Base-by-base conservation (phyloP, 768 basidiomycete species). In the Auricularia cornea region DNA sequence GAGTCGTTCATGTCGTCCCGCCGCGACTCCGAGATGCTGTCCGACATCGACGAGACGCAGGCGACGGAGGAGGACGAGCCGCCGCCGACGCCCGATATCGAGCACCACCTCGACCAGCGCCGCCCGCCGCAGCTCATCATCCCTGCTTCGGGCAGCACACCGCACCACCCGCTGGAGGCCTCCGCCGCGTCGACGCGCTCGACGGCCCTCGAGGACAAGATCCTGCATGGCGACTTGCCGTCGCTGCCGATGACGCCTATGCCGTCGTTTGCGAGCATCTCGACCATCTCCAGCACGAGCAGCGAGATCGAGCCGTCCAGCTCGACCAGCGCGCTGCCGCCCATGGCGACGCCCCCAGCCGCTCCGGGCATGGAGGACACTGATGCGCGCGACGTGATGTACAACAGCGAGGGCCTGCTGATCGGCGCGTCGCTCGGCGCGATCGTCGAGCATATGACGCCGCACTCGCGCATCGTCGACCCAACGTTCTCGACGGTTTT, bases 401-500 rank as follows among this genome's bases (percentile, higher is more conserved):
- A 93, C 79, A 97, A 95, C 72, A 81, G 82, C 54, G 94, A 98
- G 14, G 95, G 94, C 2, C 84, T 86, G 66, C 85, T 98, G 23
- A 89, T 94, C 11, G 95, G 94, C 28, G 97, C 94, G 2, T 94
- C 93, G 3, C 79, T 99, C 65, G 81, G 82, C 20, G 94, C 88
- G 1, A 79, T 99, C 51, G 89, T 98, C n/a, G 94, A 96, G 77
- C 94, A 93, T 77, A 90, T 98, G 88, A 96, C 96, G 23, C 94
- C 95, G 3, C 92, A 97, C 71, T 93, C 94, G 70, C 87, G 86
- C 63, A 83, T 94, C 52, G 92, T 94, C 62, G 95, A 98, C 70
- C 80, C 90, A 20, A 84, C 87, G 0, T 95, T 98, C 73, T 83
- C 88, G 16, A 84, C 88, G 3, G 89, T 94, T 32, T 98, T 99